phyloP scores from a whole-genome alignment of 805 yeast genomes.

The Candida golubevii region DNA sequence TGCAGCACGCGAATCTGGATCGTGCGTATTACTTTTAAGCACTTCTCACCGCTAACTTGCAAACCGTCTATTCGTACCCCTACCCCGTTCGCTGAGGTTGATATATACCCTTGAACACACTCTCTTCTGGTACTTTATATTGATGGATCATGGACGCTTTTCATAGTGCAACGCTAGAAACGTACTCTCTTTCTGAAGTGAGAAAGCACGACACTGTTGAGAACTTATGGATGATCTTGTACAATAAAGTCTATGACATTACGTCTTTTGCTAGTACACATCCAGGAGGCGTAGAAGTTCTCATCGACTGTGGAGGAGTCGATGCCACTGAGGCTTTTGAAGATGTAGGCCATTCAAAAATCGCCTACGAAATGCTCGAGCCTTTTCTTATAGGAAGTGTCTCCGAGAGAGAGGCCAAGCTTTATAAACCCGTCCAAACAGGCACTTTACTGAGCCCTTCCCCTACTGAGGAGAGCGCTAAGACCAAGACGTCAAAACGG shows the following conservation, averaged over 20 bases:
- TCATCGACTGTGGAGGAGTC: slow-evolving; percentile 73
- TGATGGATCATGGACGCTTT: slow-evolving; percentile 3
- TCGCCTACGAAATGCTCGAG: slow-evolving; percentile 16
- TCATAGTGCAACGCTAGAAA: background rate
- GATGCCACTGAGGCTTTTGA: slow-evolving; percentile 72
- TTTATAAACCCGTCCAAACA: background rate
- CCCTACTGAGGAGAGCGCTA: background rate
- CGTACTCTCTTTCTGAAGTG: slow-evolving; percentile 43
- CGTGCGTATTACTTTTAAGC: no score
- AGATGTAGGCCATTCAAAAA: slow-evolving; percentile 19
- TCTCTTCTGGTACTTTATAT: no score
- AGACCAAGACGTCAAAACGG: no score
- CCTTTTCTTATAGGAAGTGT: slow-evolving; percentile 15
- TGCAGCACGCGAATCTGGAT: no score
- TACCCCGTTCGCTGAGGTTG: no score
- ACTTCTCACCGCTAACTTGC: no score
- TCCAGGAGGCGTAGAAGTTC: slow-evolving; percentile 74
- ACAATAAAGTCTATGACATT: slow-evolving; percentile 75
- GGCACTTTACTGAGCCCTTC: background rate
- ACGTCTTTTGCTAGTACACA: slow-evolving; percentile 69
- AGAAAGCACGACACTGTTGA: slow-evolving; percentile 68
- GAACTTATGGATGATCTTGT: slow-evolving; percentile 80
- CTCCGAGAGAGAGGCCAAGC: slow-evolving; percentile 2
- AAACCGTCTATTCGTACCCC: no score
- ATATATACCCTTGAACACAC: no score